Evolutionary conservation across 2,329 filamentous ascomycete species (phyloP), one percentile per base, ranked within the genome.

Genomic region (Ophidiomyces ophidiicola): DNA sequence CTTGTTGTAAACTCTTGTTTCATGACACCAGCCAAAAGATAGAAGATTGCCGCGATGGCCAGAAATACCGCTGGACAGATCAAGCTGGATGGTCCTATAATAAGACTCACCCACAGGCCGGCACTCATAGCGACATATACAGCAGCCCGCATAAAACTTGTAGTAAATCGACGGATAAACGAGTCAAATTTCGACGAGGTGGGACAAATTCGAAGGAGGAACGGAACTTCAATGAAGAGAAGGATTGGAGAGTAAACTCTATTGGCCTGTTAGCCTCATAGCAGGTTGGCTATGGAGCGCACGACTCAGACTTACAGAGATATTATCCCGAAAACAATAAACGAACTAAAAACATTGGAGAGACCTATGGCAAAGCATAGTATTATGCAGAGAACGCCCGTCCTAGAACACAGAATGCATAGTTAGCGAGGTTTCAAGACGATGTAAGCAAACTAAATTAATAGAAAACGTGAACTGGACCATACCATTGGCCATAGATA

Each of bases 131-230:
- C 65, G 42, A 66, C 64, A 64, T 98, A 98, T 57, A 93, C 80
- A 42, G 69, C 81, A 14, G 88, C 88, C 63, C 90, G 86, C 79
- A 90, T 92, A 69, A 87, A 96, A 70, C 94, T 96, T 44, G 87
- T 93, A 47, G 85, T 85, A 69, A 98, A 83, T 55, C 76, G 80
- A 63, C 88, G 86, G 62, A 98, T 88, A 59, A 86, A 80, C 49
- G 67, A 69, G 61, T 98, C 90, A 66, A 98, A 98, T 48, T 74
- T 78, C 48, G 79, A 64, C 10, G 88, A 96, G 4, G 90, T 98
- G 43, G 90, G 90, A 69, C 90, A 98, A 67, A 98, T 94, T 64
- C 90, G 83, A 46, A 98, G 79, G 42, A 98, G 82, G 44, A 96
- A 79, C 19, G 90, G 90, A 12, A 98, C 80, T 62, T 98, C 83